Base-by-base conservation (phyloP, 257 asterid species). In the Solanum gandarillasii region DNA sequence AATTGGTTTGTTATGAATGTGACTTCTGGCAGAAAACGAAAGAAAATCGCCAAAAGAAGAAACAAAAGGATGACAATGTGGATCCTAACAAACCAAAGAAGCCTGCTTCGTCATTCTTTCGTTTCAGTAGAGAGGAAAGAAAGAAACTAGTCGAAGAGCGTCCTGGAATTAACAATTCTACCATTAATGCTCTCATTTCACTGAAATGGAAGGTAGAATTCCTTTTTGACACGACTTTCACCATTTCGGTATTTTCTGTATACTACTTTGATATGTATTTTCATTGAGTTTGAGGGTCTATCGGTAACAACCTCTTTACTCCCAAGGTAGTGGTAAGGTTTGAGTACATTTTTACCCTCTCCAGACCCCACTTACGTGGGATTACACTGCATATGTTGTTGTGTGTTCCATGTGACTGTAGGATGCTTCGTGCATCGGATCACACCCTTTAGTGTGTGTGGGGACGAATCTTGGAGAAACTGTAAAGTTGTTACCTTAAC, bases 51-150 rank as follows among this genome's bases (percentile, higher is more conserved):
- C 94, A 93, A 93, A 96, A 92, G 94, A 90, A 90, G 74, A 92
- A 89, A 70, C 92, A 89, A 90, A 91, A 90, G 65, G 95, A 92
- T 84, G 93, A 93, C 90, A 89, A 8, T 55, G 94, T 39, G 73
- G 98, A 97, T 88, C 99, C 98, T 3, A 94, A 92, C 94, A 97
- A 93, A 87, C 99, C 99, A 67, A 97, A 93, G 93, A 92, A 90
- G 92, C 98, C 99, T 9, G 98, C 98, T 11, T 91, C 96, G 29
- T 97, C 99, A 46, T 97, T 89, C 92, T 65, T 95, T 32, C 93
- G 95, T 12, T 96, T 93, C 95, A 93, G 98, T 92, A 95, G 93
- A 81, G 96, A 93, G 68, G 88, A 93, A 4, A 93, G 98, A 93
- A 94, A 95, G 93, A 87, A 83, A 21, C 46, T 93, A 72, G 76